Evolutionary conservation across 2,329 filamentous ascomycete species (phyloP), one percentile per base, ranked within the genome.

Genomic region (Aspergillus glaucus): DNA sequence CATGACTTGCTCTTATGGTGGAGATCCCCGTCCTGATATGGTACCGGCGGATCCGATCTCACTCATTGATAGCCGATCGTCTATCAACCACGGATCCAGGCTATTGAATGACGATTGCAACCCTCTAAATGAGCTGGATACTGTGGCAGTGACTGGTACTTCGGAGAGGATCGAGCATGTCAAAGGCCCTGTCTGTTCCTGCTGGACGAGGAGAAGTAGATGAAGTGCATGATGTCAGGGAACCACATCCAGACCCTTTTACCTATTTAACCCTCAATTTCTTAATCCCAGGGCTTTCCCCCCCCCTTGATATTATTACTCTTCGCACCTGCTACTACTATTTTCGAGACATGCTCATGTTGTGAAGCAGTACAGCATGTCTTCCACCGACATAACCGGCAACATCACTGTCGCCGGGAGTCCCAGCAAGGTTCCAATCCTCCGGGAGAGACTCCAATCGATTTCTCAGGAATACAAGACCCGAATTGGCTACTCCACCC

Each of bases 401-500:
- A 45, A 37, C 41, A 45, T 10, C 48, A 47, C 53, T 50, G 51
- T 52, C 34, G 46, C 55, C 46, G 53, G 56, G 46, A 50, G 50
- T 42, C 17, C 47, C 44, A 47, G 45, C 40, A 60, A 61, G 36
- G 47, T 55, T 14, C 59, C 59, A n/a, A 44, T 64, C 4, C 53
- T 66, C 5, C 62, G 65, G 43, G 62, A 62, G 22, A 61, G 57
- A 30, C 51, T 65, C 1, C 57, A 64, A 17, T 49, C 53, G 6
- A 61, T 66, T 10, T 58, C 60, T 8, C 58, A 61, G 21, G 64
- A 66, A 45, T 64, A 60, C 54, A 64, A 63, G 43, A 47, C 54
- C 9, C 62, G 64, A 39, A 48, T 66, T 9, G 62, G 62, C 1
- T 36, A 59, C 10, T 57, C 61, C 6, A 49, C 61, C 2, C 55